Percentiles rank a stretch among this genome's conserved stretches.
These are phyloP conservation scores for Cyclotella atomus DNA, from an alignment of 108 stramenopile species.

Conservation along the genomic window DNA sequence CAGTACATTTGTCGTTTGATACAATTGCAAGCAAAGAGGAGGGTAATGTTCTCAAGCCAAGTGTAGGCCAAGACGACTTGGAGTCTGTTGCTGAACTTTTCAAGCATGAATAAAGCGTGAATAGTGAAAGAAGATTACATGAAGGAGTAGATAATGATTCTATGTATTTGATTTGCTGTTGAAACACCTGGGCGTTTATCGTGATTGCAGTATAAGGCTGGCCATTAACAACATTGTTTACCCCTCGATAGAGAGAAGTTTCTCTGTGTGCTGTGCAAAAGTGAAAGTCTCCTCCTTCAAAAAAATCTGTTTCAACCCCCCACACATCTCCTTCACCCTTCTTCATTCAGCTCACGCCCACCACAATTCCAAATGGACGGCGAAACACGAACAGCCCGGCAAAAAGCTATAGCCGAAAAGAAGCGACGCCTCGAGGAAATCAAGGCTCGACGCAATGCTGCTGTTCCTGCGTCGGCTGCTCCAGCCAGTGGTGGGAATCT, in stretches of 20 bases:
- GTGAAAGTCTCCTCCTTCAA: too few relatives aligned
- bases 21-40: background rate
- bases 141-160: too few relatives aligned
- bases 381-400: constrained; percentile 43
- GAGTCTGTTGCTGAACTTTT: constrained; percentile 9
- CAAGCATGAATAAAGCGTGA: background rate
- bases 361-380: background rate
- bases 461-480: constrained; percentile 31
- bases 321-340: too few relatives aligned
- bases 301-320: background rate
- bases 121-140: too few relatives aligned
- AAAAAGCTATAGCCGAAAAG: constrained; percentile 78
- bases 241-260: too few relatives aligned
- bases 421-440: constrained; percentile 78
- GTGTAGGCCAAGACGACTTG: background rate
- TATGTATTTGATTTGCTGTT: too few relatives aligned
- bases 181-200: too few relatives aligned
- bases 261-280: too few relatives aligned
- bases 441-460: constrained; percentile 60
- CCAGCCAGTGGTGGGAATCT: constrained; percentile 38
- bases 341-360: background rate
- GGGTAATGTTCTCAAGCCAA: background rate
- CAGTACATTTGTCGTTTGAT: constrained; percentile 48
- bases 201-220: too few relatives aligned
- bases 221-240: too few relatives aligned